Evolutionary conservation across 78 protist genomes (phyloP).

Genomic region (Monosiga brevicollis): DNA sequence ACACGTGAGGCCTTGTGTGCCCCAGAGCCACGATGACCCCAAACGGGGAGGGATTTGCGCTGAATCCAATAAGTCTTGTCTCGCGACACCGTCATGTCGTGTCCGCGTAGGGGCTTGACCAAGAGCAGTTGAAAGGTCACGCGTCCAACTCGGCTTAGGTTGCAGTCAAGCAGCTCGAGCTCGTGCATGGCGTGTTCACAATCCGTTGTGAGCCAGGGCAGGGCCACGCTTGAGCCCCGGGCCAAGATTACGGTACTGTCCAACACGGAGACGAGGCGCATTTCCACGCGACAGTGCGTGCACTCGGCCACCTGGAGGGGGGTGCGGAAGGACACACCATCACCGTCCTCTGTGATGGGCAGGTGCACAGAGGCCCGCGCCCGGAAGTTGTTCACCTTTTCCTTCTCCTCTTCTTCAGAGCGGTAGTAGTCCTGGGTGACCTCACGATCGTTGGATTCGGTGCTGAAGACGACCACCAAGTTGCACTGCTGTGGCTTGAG

Average conservation of each 20-base stretch:
- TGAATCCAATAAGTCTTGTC: neutral
- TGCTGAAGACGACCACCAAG: no score
- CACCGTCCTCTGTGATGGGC: neutral
- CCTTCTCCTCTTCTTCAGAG: no score
- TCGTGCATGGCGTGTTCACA: neutral
- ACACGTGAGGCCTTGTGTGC: neutral
- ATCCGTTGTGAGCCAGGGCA: neutral
- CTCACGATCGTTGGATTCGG: no score
- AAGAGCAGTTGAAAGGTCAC: neutral
- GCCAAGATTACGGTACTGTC: neutral
- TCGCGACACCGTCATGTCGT: neutral
- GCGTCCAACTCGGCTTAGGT: neutral
- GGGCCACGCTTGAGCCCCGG: neutral
- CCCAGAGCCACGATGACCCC: conserved; percentile 8
- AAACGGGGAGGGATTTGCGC: neutral
- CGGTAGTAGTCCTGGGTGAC: no score
- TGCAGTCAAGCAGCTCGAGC: neutral
- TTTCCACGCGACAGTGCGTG: neutral
- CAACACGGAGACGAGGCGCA: neutral
- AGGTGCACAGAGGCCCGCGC: neutral
- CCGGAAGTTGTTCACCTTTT: no score
- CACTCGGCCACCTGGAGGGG: neutral
- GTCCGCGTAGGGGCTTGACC: neutral
- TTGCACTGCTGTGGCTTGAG: no score
- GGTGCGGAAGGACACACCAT: neutral